phyloP scores from a whole-genome alignment of 2,329 filamentous ascomycete genomes.

The Pleomassaria siparia region DNA sequence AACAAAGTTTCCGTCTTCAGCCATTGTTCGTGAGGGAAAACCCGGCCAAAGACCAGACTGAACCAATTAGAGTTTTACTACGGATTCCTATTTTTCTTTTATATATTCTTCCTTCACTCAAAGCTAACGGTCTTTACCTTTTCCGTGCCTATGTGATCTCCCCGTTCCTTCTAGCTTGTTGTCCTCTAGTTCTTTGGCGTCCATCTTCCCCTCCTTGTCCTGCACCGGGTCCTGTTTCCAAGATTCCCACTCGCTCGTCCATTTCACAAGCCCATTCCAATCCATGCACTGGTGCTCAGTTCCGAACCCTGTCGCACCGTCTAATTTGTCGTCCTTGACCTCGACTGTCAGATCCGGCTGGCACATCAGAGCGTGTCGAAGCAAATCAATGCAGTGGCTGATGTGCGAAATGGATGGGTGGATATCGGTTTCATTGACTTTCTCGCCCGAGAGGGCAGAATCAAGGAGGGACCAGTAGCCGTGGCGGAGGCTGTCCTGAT shows the following conservation, averaged over 20 bases:
- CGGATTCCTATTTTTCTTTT: no score
- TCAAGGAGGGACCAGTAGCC: conserved; percentile 12
- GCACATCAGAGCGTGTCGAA: conserved; percentile 17
- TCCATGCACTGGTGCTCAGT: conserved; percentile 14
- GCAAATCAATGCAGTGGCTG: conserved; percentile 16
- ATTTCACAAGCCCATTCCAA: conserved; percentile 13
- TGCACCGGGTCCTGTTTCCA: neutral
- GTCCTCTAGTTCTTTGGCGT: no score
- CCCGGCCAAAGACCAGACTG: no score
- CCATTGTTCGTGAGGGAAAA: no score
- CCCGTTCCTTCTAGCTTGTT: no score
- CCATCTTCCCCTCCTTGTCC: neutral
- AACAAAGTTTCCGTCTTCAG: no score
- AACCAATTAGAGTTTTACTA: no score
- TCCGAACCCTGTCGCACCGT: conserved; percentile 16
- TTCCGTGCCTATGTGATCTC: no score
- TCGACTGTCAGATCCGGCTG: conserved; percentile 17
- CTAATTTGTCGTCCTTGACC: conserved; percentile 7
- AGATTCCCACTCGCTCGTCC: conserved; percentile 10
- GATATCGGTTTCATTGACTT: conserved; percentile 5
- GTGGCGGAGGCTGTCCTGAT: conserved; percentile 13
- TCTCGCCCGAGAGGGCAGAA: neutral
- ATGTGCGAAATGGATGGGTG: conserved; percentile 9
- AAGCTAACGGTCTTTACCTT: no score
- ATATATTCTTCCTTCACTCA: no score